These are phyloP conservation scores for Fusarium ambrosium DNA, from an alignment of 2,329 filamentous ascomycete genomes.

Conservation along the genomic window DNA sequence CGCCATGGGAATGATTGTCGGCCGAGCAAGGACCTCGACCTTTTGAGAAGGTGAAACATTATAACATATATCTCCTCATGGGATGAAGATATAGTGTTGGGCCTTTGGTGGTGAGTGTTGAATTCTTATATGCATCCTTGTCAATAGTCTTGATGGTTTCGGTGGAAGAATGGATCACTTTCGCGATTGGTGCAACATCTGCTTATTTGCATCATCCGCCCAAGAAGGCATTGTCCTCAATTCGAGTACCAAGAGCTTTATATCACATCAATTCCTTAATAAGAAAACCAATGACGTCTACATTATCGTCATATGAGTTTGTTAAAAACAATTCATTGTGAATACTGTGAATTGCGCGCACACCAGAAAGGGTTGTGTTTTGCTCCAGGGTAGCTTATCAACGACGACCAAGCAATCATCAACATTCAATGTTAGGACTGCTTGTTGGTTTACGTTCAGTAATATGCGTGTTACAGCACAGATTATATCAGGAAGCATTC, in stretches of 20 bases:
- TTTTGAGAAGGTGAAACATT: constrained; percentile 39
- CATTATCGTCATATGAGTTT: background rate
- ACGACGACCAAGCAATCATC: background rate
- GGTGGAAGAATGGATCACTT: background rate
- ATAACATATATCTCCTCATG: background rate
- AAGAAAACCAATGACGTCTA: accelerated
- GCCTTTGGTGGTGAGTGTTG: background rate
- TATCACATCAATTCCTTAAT: too few species aligned
- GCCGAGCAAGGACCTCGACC: constrained; percentile 18
- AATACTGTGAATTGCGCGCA: background rate
- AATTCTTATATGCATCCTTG: background rate
- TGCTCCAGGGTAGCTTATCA: background rate
- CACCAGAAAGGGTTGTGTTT: background rate
- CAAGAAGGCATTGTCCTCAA: background rate
- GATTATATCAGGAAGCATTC: background rate
- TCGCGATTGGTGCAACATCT: constrained; percentile 53
- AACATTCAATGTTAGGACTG: background rate
- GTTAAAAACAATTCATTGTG: background rate
- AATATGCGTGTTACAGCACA: too few species aligned
- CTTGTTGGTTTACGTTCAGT: background rate
- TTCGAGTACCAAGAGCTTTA: background rate
- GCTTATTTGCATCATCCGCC: constrained; percentile 50
- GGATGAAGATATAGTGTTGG: background rate
- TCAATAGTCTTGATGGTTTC: background rate
- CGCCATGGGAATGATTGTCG: constrained; percentile 14